Evolutionary conservation across 2,329 filamentous ascomycete species (phyloP), one percentile per base, ranked within the genome.

Genomic region (Penicillium concentricum): DNA sequence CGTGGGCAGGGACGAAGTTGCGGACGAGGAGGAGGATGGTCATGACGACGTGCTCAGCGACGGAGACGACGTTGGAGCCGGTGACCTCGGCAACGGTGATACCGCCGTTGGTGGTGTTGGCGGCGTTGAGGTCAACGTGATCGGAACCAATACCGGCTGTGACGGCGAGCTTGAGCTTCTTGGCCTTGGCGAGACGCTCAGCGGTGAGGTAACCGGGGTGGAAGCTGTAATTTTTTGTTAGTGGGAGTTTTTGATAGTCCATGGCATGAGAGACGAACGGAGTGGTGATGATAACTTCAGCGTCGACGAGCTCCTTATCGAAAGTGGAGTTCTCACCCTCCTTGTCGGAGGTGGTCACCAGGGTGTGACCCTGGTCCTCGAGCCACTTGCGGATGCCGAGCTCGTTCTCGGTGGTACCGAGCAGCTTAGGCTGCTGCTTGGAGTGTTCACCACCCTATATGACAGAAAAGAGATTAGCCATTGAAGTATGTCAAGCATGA

Each of bases 11-110:
- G 52, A 96, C 92, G 74, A 97, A 99, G 88, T 99, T 99, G 82
- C 94, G 92, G 76, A 97, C 88, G 52, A 99, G 88, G 64, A 88
- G 79, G 51, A 99, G 89, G 79, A 97, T 97, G 76, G 94, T 99
- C 94, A 99, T 97, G 81, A 99, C 80, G 69, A 99, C 94, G 81
- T 99, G 94, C 86, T 99, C 94, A 59, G 94, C 94, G 63, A 99
- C 94, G 50, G 94, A 97, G 70, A 97, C 92, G 70, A 99, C 94
- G 77, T 99, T 99, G 81, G 90, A 95, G 74, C 94, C 94, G 10
- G 94, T 99, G 65, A 99, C 94, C 79, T 99, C 94, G 63, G 92
- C 92, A 61, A 99, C 94, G 68, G 92, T 99, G 80, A 97, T 81
- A 75, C 94, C 94, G 72, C 93, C 93, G 77, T 99, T 99, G 80